Evolutionary conservation across 768 basidiomycete genomes (phyloP).

Genomic region (Amanita subjunquillea): DNA sequence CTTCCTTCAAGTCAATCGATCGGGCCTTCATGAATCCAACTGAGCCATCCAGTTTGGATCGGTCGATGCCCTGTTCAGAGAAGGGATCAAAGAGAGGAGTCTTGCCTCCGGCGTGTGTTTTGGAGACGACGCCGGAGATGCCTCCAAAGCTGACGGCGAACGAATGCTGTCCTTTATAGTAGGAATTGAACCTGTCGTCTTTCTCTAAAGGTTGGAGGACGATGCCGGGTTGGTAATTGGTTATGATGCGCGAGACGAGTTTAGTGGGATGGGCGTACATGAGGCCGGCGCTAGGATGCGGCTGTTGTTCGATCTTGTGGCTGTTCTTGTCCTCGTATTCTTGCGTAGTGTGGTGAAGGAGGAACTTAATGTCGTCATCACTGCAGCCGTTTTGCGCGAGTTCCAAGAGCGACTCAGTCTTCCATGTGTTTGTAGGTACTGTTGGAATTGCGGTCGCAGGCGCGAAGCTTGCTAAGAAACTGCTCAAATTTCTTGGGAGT

Average conservation of each 20-base stretch:
- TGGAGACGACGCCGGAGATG: constrained; percentile 19
- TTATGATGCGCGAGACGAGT: constrained; percentile 44
- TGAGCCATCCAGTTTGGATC: constrained; percentile 10
- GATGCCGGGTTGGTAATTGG: constrained; percentile 48
- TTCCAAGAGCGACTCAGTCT: constrained; percentile 10
- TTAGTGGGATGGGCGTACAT: constrained; percentile 43
- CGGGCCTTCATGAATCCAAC: constrained; percentile 21
- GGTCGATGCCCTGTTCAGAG: constrained; percentile 19
- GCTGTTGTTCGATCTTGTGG: constrained; percentile 45
- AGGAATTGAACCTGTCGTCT: not conserved
- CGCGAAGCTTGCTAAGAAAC: constrained; percentile 51
- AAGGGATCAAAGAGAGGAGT: constrained; percentile 18
- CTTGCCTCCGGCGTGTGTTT: constrained; percentile 6
- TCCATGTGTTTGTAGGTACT: constrained; percentile 24
- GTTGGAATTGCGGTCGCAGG: constrained; percentile 45
- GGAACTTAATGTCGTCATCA: constrained; percentile 17
- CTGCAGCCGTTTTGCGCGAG: constrained; percentile 14
- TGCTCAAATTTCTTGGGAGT: constrained; percentile 40
- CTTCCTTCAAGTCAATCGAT: constrained; percentile 17
- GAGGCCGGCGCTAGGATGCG: constrained; percentile 55
- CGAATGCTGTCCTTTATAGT: not conserved
- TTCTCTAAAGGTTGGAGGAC: constrained; percentile 21
- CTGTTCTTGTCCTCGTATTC: constrained; percentile 12
- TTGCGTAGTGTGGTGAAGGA: constrained; percentile 13
- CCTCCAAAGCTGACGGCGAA: constrained; percentile 36